Base-by-base conservation (phyloP, 208 protist species). In the Trypanosoma avium region DNA sequence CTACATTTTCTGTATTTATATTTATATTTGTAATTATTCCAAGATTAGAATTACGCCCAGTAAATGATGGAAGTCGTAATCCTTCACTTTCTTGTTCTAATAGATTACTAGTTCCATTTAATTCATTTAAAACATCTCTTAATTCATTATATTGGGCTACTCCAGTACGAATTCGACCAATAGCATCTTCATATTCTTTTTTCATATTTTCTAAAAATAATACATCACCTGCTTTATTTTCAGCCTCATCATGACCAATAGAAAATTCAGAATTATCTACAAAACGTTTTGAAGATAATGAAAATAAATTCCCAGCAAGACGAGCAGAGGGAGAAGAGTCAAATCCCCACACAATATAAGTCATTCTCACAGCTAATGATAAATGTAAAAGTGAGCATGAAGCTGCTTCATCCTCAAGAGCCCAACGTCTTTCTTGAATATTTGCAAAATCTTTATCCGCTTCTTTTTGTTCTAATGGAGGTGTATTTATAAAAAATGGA, bases 281-380 rank as follows among this genome's bases (percentile, higher is more conserved):
- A n/a, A 55, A 45, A 6, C 12, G 17, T 35, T 4, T 10, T 4
- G 53, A 26, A 29, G 26, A 4, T 1, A 26, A 45, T 42, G 64
- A 55, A n/a, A 73, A 36, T 30, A 38, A 22, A 2, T 12, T 19
- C 35, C 56, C 21, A 9, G 60, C 58, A 17, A 80, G 47, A 32
- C 48, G 27, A 5, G 69, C 65, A 9, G 46, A 57, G 5, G 47
- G 33, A 27, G 30, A 33, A 24, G 63, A 53, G 35, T 82, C 48
- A 38, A 57, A 57, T 55, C 84, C 84, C 88, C 88, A 94, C n/a
- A 94, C 77, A 43, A 89, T 62, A 65, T 88, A 92, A 9, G 69
- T 83, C 83, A 90, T 87, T 45, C 88, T 75, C 30, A 90, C 52
- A 0, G 88, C 88, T 8, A 89, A 72, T 4, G 82, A 70, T 17